Conservation (phyloP, 2,329 filamentous ascomycete genomes). For the Albophoma yamanashiensis region DNA sequence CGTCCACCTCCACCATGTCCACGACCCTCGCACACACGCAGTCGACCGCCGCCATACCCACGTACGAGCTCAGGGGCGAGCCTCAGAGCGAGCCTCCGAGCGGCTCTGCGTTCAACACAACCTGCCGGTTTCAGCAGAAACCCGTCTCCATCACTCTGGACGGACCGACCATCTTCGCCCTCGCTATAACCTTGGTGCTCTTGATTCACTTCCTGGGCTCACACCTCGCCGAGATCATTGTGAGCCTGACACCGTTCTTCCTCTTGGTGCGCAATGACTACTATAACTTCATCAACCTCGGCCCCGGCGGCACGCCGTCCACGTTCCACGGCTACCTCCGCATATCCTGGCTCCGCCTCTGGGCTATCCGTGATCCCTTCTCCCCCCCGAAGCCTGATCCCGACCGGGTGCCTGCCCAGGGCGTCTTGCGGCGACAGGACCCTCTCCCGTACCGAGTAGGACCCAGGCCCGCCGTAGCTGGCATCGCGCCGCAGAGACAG, state of each 20-base stretch:
- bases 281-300: constrained; percentile 62
- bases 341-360: constrained; percentile 61
- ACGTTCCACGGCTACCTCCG: constrained; percentile 63
- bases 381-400: constrained; percentile 41
- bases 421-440: constrained; percentile 39
- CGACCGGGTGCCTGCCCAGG: constrained; percentile 39
- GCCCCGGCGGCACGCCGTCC: constrained; percentile 69
- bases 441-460: constrained; percentile 52
- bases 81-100: not conserved
- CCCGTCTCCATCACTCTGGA: constrained; percentile 43
- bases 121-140: constrained; percentile 29
- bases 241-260: constrained; percentile 36
- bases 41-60: constrained; percentile 10
- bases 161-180: constrained; percentile 33
- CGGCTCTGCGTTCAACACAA: not conserved
- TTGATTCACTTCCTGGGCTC: constrained; percentile 41
- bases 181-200: constrained; percentile 34
- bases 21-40: constrained; percentile 15
- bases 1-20: constrained; percentile 11
- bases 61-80: constrained; percentile 8
- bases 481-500: constrained; percentile 76
- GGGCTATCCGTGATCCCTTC: constrained; percentile 63
- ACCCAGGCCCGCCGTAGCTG: constrained; percentile 54
- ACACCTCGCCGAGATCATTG: constrained; percentile 35
- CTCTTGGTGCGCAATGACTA: constrained; percentile 60